phyloP scores from a whole-genome alignment of 163 green algal genomes.

The Coccomyxa subellipsoidea region DNA sequence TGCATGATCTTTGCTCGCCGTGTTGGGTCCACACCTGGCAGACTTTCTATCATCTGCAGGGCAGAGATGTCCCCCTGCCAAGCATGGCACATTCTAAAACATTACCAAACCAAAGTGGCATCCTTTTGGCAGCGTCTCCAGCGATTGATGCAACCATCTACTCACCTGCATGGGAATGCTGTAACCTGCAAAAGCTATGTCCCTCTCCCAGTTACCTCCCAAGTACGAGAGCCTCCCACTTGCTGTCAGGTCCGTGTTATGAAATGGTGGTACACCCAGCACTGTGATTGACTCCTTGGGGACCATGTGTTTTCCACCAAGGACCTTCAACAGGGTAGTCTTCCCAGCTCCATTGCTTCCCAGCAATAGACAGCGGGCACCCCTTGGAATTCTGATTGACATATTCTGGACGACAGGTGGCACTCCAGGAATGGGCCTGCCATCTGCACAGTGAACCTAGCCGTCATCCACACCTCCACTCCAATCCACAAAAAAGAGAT shows the following conservation, averaged over 20 bases:
- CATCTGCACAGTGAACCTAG: conserved; percentile 18
- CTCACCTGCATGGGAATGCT: conserved; percentile 69
- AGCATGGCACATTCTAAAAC: background rate
- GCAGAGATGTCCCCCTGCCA: conserved; percentile 89
- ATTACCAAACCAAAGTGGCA: no score
- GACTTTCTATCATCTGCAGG: conserved; percentile 82
- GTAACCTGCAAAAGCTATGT: conserved; percentile 89
- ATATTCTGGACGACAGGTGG: conserved; percentile 38
- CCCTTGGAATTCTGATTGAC: conserved; percentile 57
- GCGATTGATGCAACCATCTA: no score
- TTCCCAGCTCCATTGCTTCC: conserved; percentile 93
- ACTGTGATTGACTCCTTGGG: conserved; percentile 63
- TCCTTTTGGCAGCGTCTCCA: no score
- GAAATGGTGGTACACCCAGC: conserved; percentile 86
- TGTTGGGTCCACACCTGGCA: conserved; percentile 75
- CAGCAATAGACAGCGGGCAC: conserved; percentile 82
- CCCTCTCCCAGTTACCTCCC: conserved; percentile 84
- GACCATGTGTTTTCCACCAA: conserved; percentile 96
- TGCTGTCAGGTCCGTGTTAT: conserved; percentile 79
- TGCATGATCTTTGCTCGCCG: conserved; percentile 65
- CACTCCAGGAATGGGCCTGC: conserved; percentile 26
- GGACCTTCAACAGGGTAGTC: conserved; percentile 89
- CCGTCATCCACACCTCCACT: no score
- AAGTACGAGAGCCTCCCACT: conserved; percentile 85
- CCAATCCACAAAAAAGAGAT: no score